Conservation (phyloP, 768 basidiomycete species). For the Suillus hirtellus region DNA sequence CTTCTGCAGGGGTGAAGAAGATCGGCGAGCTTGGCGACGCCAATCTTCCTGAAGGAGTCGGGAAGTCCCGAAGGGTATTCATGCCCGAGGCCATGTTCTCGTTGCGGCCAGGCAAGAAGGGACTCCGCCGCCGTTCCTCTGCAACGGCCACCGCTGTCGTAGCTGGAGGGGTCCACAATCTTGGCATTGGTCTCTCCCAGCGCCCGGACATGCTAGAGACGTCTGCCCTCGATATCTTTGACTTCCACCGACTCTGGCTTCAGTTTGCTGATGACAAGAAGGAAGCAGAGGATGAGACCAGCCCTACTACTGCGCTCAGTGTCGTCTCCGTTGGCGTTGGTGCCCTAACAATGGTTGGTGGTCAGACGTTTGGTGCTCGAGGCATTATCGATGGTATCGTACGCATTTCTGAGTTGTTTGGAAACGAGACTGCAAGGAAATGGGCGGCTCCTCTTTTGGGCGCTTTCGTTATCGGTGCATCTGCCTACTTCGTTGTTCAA, state of each 20-base stretch:
- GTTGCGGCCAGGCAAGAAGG: conserved; percentile 44
- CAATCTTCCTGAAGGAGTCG: conserved; percentile 79
- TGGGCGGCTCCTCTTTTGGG: conserved; percentile 90
- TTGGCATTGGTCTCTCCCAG: conserved; percentile 80
- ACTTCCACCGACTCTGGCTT: conserved; percentile 75
- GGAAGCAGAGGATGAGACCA: conserved; percentile 35
- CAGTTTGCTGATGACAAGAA: conserved; percentile 59
- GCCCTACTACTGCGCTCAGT: conserved; percentile 63
- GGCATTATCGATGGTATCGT: conserved; percentile 77
- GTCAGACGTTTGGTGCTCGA: conserved; percentile 75
- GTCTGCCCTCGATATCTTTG: conserved; percentile 81
- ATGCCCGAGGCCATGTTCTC: conserved; percentile 98
- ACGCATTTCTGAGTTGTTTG: conserved; percentile 74
- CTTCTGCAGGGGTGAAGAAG: conserved; percentile 62
- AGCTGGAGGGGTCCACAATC: conserved; percentile 75
- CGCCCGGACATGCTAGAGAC: conserved; percentile 79
- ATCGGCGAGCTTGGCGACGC: conserved; percentile 71
- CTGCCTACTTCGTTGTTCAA: conserved; percentile 82
- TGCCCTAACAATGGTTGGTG: conserved; percentile 87
- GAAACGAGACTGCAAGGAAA: conserved; percentile 75
- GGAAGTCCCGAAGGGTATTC: conserved; percentile 81
- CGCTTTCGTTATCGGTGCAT: conserved; percentile 68
- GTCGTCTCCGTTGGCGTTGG: conserved; percentile 78
- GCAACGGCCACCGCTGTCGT: conserved; percentile 54
- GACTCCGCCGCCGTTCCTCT: conserved; percentile 37